Evolutionary conservation across 2,329 filamentous ascomycete species (phyloP).

Genomic region (Cladosporium sp.): DNA sequence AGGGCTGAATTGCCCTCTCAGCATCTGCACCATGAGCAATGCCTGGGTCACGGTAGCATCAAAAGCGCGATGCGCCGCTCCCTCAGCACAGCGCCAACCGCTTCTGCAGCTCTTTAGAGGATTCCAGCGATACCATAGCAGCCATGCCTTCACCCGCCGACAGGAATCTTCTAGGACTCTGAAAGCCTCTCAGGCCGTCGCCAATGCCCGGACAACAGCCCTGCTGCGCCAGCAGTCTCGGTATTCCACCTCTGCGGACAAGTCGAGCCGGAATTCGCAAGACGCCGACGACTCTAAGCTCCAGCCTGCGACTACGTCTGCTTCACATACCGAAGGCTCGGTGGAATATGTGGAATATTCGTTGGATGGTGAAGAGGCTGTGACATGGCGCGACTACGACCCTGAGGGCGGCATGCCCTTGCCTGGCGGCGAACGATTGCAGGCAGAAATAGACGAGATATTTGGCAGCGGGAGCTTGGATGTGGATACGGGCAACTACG

Average conservation of each 20-base stretch:
- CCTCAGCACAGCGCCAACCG: slow-evolving; percentile 18
- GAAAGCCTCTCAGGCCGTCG: neutral
- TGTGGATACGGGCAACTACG: slow-evolving; percentile 32
- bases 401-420: slow-evolving; percentile 34
- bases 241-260: neutral
- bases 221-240: neutral
- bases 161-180: slow-evolving; percentile 1
- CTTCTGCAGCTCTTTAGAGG: slow-evolving; percentile 28
- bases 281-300: slow-evolving; percentile 17
- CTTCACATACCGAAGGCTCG: slow-evolving; percentile 26
- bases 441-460: slow-evolving; percentile 27
- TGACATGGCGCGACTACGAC: slow-evolving; percentile 37
- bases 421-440: slow-evolving; percentile 26
- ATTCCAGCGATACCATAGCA: slow-evolving; percentile 21
- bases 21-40: slow-evolving; percentile 28
- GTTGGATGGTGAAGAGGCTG: slow-evolving; percentile 13
- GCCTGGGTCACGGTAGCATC: slow-evolving; percentile 30
- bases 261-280: neutral
- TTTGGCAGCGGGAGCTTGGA: slow-evolving; percentile 29
- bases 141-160: slow-evolving; percentile 8
- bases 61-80: slow-evolving; percentile 21
- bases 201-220: neutral
- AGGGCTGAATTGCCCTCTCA: neutral
- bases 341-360: neutral
- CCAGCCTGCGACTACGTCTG: slow-evolving; percentile 22